Conservation (phyloP, 352 stramenopile genomes). For the Pythium plurisporium region DNA sequence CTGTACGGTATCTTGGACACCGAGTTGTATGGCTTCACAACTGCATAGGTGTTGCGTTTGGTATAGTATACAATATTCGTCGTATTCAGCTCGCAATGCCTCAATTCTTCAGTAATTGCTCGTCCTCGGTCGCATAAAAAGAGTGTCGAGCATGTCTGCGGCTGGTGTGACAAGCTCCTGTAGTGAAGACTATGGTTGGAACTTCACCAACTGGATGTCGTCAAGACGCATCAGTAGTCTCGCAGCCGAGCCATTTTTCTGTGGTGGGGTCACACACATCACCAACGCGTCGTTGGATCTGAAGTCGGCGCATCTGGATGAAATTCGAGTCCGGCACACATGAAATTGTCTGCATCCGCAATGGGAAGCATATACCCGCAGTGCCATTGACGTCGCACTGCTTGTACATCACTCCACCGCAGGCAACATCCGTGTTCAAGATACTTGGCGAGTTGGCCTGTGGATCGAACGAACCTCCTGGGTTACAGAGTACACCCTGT, state of each 20-base stretch:
- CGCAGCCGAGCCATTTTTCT: constrained; percentile 21
- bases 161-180: too few species aligned
- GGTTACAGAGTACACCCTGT: too few species aligned
- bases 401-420: constrained; percentile 15
- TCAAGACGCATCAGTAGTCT: background rate
- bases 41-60: constrained; percentile 23
- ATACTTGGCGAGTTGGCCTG: too few species aligned
- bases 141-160: too few species aligned
- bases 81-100: too few species aligned
- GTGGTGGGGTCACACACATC: constrained; percentile 10
- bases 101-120: too few species aligned
- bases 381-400: constrained; percentile 5
- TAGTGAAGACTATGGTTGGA: too few species aligned
- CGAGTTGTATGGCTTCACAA: constrained; percentile 73
- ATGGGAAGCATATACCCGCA: constrained; percentile 23
- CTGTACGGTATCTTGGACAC: constrained; percentile 66
- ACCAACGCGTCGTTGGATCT: constrained; percentile 18
- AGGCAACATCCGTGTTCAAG: constrained; percentile 1
- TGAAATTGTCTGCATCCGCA: constrained; percentile 14
- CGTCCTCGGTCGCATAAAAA: too few species aligned
- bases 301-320: constrained; percentile 10
- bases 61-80: too few species aligned
- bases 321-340: constrained; percentile 7
- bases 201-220: too few species aligned
- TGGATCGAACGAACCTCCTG: too few species aligned